Percentiles rank a stretch among this genome's conserved stretches.
Evolutionary conservation across 345 rosid genomes (phyloP).

Genomic region (Eucalyptus regnans): DNA sequence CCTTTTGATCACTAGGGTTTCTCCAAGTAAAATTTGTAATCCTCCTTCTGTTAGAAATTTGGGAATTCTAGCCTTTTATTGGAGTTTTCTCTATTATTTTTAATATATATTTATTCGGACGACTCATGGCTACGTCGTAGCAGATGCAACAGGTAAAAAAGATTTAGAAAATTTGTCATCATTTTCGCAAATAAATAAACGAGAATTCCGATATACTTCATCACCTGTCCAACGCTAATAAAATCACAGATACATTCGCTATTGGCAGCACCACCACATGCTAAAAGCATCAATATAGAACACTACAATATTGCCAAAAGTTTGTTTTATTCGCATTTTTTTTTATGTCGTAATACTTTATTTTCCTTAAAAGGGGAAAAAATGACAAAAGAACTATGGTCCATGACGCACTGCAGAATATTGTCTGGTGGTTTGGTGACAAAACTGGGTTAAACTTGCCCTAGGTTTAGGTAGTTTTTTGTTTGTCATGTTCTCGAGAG

Average conservation of each 20-base stretch:
- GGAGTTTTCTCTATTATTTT: neutral
- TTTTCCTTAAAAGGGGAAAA: neutral
- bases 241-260: neutral
- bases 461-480: neutral
- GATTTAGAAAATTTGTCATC: neutral
- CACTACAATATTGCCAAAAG: neutral
- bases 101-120: neutral
- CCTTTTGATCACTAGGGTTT: neutral
- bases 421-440: neutral
- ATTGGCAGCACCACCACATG: neutral
- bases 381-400: neutral
- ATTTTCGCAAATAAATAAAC: neutral
- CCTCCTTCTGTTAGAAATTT: neutral
- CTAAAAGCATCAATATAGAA: neutral
- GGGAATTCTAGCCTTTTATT: neutral
- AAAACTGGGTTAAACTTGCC: neutral
- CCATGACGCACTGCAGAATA: neutral
- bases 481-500: neutral
- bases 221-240: neutral
- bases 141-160: neutral
- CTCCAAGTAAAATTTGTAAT: neutral
- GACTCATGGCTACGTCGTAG: neutral
- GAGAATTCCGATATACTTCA: neutral
- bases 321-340: neutral
- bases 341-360: neutral